Evolutionary conservation across 2,329 filamentous ascomycete species (phyloP).

Genomic region (Trichoderma sp.): DNA sequence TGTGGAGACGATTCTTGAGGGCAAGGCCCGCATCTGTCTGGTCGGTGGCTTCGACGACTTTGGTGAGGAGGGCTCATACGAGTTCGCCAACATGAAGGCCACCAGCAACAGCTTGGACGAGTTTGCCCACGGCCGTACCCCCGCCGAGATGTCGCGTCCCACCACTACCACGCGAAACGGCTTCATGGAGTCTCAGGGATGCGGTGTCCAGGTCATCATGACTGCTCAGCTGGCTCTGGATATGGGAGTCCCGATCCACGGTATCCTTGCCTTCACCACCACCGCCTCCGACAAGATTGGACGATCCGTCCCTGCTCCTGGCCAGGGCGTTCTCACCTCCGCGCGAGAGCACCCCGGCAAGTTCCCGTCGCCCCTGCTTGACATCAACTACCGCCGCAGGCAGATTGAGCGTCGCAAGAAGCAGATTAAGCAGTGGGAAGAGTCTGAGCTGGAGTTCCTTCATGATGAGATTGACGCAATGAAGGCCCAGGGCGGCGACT

Average conservation of each 20-base stretch:
- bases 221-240: constrained; percentile 92
- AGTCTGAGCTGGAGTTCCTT: constrained; percentile 89
- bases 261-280: constrained; percentile 87
- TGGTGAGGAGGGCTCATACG: constrained; percentile 97
- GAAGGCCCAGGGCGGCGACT: constrained; percentile 73
- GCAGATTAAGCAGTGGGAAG: constrained; percentile 96
- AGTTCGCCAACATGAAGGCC: constrained; percentile 99
- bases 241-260: constrained; percentile 98
- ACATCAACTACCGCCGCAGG: constrained; percentile 95
- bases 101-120: constrained; percentile 98
- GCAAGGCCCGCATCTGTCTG: constrained; percentile 95
- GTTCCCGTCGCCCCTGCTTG: constrained; percentile 91
- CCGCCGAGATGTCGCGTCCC: constrained; percentile 95
- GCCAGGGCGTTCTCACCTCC: constrained; percentile 93
- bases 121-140: constrained; percentile 91
- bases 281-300: constrained; percentile 99
- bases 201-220: constrained; percentile 98
- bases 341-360: constrained; percentile 88
- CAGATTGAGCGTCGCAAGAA: constrained; percentile 92
- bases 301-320: constrained; percentile 92
- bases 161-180: constrained; percentile 95
- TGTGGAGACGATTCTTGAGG: constrained; percentile 97
- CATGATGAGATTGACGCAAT: constrained; percentile 92
- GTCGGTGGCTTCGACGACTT: constrained; percentile 99
- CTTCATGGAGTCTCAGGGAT: constrained; percentile 99